Percentiles rank a stretch among this genome's conserved stretches.
Conservation (phyloP, 2,329 filamentous ascomycete genomes). For the Trichophyton rubrum region DNA sequence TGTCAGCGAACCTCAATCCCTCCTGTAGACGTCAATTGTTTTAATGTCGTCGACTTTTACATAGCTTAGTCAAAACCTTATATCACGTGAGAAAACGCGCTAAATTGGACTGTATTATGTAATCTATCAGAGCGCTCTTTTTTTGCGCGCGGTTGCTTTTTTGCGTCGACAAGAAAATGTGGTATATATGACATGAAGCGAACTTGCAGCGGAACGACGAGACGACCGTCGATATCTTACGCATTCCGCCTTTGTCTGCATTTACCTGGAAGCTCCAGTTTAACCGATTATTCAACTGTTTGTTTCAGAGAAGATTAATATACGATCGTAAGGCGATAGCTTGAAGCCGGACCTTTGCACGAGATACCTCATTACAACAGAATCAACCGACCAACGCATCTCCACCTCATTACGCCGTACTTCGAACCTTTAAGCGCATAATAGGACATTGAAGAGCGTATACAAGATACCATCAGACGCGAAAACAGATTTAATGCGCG, state of each 20-base stretch:
- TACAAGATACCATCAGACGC: neutral
- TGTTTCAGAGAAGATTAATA: no score
- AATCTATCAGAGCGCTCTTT: no score
- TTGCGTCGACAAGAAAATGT: no score
- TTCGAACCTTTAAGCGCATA: neutral
- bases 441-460: neutral
- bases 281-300: no score
- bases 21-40: neutral
- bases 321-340: no score
- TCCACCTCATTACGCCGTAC: neutral
- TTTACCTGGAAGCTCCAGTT: neutral
- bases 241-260: neutral
- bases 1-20: neutral
- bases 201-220: no score
- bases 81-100: neutral
- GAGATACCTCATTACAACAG: neutral
- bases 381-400: neutral
- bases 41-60: neutral
- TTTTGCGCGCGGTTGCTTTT: no score
- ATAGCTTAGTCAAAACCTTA: no score
- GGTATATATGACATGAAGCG: no score
- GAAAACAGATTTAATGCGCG: neutral
- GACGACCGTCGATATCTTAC: no score
- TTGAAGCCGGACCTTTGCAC: neutral
- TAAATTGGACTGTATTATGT: no score